Percentiles rank a stretch among this genome's conserved stretches.
These are phyloP conservation scores for Stagonosporopsis chrysanthemi DNA, from an alignment of 2,329 filamentous ascomycete genomes.

Conservation along the genomic window DNA sequence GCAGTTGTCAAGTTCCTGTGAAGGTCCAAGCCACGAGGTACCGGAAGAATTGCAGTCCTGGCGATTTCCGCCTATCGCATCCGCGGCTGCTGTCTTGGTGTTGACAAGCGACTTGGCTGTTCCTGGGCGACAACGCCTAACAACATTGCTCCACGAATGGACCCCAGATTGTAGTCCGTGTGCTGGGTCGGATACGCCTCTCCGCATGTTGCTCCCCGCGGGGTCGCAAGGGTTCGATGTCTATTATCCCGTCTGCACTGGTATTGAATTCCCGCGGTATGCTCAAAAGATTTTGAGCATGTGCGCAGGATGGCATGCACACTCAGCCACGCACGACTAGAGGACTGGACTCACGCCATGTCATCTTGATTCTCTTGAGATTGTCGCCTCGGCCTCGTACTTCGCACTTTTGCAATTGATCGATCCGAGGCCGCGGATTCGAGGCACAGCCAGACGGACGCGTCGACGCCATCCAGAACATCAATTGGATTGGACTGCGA, in stretches of 20 bases:
- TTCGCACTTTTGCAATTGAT: background rate
- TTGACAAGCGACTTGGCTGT: constrained; percentile 18
- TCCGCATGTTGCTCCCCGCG: constrained; percentile 11
- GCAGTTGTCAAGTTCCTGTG: constrained; percentile 15
- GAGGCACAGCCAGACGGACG: background rate
- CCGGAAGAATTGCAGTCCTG: constrained; percentile 18
- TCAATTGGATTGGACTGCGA: background rate
- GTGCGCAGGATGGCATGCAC: background rate
- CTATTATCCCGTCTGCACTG: constrained; percentile 9
- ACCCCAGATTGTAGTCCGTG: constrained; percentile 15
- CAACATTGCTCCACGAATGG: constrained; percentile 23
- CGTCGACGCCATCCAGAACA: background rate
- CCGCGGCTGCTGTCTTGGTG: constrained; percentile 14
- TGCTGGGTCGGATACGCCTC: constrained; percentile 1
- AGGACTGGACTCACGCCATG: background rate
- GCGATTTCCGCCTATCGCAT: constrained; percentile 15
- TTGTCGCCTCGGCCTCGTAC: background rate
- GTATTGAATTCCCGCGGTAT: background rate
- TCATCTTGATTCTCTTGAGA: background rate
- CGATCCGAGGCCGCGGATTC: constrained; percentile 2
- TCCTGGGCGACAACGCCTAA: constrained; percentile 13
- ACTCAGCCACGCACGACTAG: background rate
- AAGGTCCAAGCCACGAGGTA: constrained; percentile 15
- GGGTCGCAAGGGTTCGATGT: constrained; percentile 5
- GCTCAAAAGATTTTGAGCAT: background rate